Base-by-base conservation (phyloP, 2,329 filamentous ascomycete species). In the Thielaviopsis populi region DNA sequence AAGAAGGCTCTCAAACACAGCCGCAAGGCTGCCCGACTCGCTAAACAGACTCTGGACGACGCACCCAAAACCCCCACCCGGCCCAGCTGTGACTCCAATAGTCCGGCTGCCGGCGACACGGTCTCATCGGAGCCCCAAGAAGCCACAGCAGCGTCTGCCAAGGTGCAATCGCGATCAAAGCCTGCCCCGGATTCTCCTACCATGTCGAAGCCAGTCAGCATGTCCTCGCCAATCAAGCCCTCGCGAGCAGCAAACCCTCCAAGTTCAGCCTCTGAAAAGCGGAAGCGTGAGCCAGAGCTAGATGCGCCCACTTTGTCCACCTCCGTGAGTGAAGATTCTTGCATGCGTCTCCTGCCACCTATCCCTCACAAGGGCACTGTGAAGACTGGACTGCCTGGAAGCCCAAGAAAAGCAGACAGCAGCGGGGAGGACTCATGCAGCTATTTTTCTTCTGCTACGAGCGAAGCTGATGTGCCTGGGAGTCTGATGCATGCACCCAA, bases 1-100 rank as follows among this genome's bases (percentile, higher is more conserved):
- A 70, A 72, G 17, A 74, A 75, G 40, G 75, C 72, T 61, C 73
- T 74, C 42, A 70, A 72, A 65, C 73, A 72, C 66, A 72, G 72
- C 50, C 70, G 69, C 24, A 71, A 70, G 63, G 67, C 63, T 37
- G 66, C 62, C 65, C 63, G 33, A 63, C 56, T 63, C 60, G 13
- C 48, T 19, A 22, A 42, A 19, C 66, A 66, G 65, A 7, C 61
- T 24, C 11, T 42, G 13, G n/a, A 37, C 8, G 33, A 33, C 54
- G 15, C 27, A 37, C 53, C 46, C 27, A 46, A 22, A 33, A 50
- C 27, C 13, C 60, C 43, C n/a, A 17, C 60, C 6, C 27, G 8
- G 7, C 42, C n/a, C 46, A 6, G 24, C 7, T 40, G 8, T 19
- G 17, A 15, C 59, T 24, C 42, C n/a, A 63, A 56, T 60, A 50